phyloP scores from a whole-genome alignment of 495 filamentous ascomycete species.

The Aspergillus cavernicola region DNA sequence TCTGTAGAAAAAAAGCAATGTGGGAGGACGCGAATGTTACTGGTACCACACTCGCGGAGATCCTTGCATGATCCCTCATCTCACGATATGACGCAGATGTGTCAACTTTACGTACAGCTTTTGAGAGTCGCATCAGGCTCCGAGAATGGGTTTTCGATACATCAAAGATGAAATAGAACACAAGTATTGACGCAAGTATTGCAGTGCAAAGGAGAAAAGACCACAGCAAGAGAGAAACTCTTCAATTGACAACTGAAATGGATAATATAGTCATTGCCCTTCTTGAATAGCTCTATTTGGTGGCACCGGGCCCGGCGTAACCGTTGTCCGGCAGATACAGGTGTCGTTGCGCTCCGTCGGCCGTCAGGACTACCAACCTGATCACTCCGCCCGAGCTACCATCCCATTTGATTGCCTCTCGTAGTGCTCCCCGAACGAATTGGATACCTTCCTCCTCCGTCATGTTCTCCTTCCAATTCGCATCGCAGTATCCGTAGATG shows the following conservation, averaged over 20 bases:
- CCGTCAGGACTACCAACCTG: slow-evolving; percentile 91
- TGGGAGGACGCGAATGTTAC: not conserved
- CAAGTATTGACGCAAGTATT: too few relatives aligned
- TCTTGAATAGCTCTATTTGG: slow-evolving; percentile 35
- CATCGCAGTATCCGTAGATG: slow-evolving; percentile 98
- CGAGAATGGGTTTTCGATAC: not conserved
- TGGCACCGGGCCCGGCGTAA: slow-evolving; percentile 62
- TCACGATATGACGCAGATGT: not conserved
- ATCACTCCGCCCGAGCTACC: slow-evolving; percentile 98
- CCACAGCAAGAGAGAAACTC: not conserved
- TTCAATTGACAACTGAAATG: slow-evolving; percentile 19
- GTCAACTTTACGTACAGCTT: not conserved
- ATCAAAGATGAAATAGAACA: not conserved
- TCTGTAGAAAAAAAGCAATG: not conserved
- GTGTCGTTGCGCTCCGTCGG: slow-evolving; percentile 80
- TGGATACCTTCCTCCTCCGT: slow-evolving; percentile 85
- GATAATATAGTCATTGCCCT: slow-evolving; percentile 16
- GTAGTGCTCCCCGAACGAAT: slow-evolving; percentile 86
- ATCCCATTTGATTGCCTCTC: slow-evolving; percentile 98
- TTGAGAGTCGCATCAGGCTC: not conserved
- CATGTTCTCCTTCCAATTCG: slow-evolving; percentile 95
- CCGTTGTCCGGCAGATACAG: slow-evolving; percentile 85
- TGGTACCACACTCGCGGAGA: too few relatives aligned
- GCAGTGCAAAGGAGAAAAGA: too few relatives aligned
- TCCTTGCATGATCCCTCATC: slow-evolving; percentile 3